Evolutionary conservation across 2,329 filamentous ascomycete species (phyloP).

Genomic region (Apiospora aurea): DNA sequence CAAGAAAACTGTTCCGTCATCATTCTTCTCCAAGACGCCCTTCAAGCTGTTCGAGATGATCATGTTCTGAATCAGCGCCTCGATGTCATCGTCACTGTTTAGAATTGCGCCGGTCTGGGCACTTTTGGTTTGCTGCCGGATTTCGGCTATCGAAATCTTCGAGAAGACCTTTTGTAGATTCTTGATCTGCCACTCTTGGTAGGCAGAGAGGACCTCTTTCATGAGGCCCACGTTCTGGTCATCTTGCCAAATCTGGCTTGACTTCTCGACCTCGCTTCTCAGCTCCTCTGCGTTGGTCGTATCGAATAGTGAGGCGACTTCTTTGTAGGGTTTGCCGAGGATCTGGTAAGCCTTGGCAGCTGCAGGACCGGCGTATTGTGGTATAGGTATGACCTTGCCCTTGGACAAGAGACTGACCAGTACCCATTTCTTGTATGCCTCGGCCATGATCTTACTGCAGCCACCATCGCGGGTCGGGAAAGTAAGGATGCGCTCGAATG

Average conservation of each 20-base stretch:
- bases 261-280: conserved; percentile 67
- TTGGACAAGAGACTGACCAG: conserved; percentile 75
- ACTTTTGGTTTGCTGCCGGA: conserved; percentile 59
- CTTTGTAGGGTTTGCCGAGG: conserved; percentile 73
- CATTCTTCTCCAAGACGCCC: conserved; percentile 57
- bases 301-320: conserved; percentile 73
- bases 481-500: conserved; percentile 70
- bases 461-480: conserved; percentile 69
- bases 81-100: conserved; percentile 50
- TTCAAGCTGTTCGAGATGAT: conserved; percentile 60
- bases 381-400: conserved; percentile 64
- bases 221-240: conserved; percentile 80
- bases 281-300: conserved; percentile 61
- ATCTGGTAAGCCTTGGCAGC: conserved; percentile 55
- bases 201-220: conserved; percentile 71
- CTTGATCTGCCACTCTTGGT: conserved; percentile 78
- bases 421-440: conserved; percentile 92
- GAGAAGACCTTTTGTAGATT: conserved; percentile 76
- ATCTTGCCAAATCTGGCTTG: conserved; percentile 64
- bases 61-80: conserved; percentile 60
- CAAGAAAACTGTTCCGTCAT: conserved; percentile 55
- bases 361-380: conserved; percentile 59
- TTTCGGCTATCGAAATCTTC: conserved; percentile 61
- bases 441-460: conserved; percentile 80
- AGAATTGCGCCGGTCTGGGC: conserved; percentile 59